Evolutionary conservation across 257 asterid genomes (phyloP).

Genomic region (Sherardia arvensis): DNA sequence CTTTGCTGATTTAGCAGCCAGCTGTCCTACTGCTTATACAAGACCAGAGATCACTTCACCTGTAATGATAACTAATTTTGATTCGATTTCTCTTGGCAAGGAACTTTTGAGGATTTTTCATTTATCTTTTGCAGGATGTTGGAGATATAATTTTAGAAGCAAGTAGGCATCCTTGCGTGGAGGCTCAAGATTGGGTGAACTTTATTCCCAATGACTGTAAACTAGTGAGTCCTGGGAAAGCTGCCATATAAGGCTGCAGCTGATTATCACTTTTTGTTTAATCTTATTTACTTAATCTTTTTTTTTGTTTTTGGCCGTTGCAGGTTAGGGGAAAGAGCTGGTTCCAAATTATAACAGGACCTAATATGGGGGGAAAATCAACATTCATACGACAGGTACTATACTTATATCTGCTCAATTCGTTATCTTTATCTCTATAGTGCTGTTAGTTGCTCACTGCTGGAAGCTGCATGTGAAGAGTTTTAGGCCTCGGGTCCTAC

Average conservation of each 20-base stretch:
- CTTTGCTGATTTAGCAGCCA: constrained; percentile 93
- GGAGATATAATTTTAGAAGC: constrained; percentile 90
- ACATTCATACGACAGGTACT: constrained; percentile 89
- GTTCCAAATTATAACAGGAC: constrained; percentile 98
- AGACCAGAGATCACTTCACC: constrained; percentile 74
- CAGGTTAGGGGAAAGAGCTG: constrained; percentile 86
- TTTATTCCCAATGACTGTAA: constrained; percentile 93
- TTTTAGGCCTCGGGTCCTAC: background rate
- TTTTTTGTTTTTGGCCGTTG: constrained; percentile 16
- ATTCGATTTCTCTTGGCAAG: constrained; percentile 4
- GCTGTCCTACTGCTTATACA: constrained; percentile 74
- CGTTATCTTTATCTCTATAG: background rate
- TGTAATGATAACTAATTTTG: constrained; percentile 31
- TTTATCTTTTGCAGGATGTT: constrained; percentile 44
- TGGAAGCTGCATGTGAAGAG: background rate
- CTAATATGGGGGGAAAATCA: constrained; percentile 99
- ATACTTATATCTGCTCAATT: constrained; percentile 6
- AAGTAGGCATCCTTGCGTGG: constrained; percentile 99
- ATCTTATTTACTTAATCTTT: constrained; percentile 13
- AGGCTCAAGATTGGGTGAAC: constrained; percentile 99
- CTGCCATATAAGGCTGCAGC: constrained; percentile 14
- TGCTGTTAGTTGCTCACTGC: background rate
- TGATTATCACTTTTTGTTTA: constrained; percentile 11
- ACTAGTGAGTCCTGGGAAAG: constrained; percentile 45
- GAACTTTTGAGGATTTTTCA: constrained; percentile 13